phyloP scores from a whole-genome alignment of 495 filamentous ascomycete species.

The Xylaria venustula region DNA sequence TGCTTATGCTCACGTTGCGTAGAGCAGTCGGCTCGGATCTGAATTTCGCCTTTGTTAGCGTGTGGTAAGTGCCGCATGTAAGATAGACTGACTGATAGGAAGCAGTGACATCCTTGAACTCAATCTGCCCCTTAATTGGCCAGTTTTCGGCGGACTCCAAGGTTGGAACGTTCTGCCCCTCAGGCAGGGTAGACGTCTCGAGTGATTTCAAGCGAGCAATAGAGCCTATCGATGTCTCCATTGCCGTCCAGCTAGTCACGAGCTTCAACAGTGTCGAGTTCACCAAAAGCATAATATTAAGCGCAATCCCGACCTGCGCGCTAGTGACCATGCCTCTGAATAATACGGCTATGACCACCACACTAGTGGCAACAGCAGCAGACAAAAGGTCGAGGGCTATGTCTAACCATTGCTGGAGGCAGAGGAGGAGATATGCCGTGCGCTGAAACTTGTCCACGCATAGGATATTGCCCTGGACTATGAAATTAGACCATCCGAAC shows the following conservation, averaged over 20 bases:
- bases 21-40: no score
- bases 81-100: conserved; percentile 23
- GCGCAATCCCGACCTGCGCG: conserved; percentile 37
- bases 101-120: conserved; percentile 42
- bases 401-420: conserved; percentile 54
- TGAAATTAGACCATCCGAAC: conserved; percentile 45
- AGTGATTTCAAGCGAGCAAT: conserved; percentile 59
- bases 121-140: conserved; percentile 46
- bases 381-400: conserved; percentile 48
- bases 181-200: conserved; percentile 45
- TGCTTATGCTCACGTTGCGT: conserved; percentile 48
- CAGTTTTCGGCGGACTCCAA: conserved; percentile 50
- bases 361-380: conserved; percentile 36
- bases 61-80: background rate
- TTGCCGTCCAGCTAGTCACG: conserved; percentile 36
- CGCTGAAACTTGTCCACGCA: conserved; percentile 55
- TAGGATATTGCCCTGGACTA: conserved; percentile 42
- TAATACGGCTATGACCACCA: conserved; percentile 39
- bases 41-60: background rate
- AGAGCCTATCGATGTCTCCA: conserved; percentile 45
- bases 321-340: conserved; percentile 31
- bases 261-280: conserved; percentile 35
- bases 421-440: conserved; percentile 52
- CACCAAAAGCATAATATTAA: conserved; percentile 37
- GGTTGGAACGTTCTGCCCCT: conserved; percentile 45